Evolutionary conservation across 208 protist species (phyloP).

Genomic region (Strigomonas culicis): DNA sequence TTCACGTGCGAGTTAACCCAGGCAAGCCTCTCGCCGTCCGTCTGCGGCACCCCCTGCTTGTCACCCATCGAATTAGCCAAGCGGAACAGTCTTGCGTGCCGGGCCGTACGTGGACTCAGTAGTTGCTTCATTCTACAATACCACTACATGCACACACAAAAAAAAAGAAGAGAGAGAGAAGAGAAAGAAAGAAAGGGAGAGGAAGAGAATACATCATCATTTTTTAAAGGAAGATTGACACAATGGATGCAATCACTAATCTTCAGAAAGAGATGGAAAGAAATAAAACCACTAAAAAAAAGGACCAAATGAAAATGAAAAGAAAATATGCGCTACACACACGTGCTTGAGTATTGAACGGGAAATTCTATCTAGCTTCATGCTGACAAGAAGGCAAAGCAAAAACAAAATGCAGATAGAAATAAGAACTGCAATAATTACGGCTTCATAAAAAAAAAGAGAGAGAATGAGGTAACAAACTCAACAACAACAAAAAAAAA

Average conservation of each 20-base stretch:
- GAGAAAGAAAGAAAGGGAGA: constrained; percentile 12
- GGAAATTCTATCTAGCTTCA: too few species aligned
- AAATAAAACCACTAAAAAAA: not conserved
- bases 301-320: not conserved
- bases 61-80: constrained; percentile 34
- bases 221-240: not conserved
- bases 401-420: too few species aligned
- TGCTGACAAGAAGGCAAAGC: not conserved
- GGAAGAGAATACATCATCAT: not conserved
- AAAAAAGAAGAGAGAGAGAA: constrained; percentile 8
- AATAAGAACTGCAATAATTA: not conserved
- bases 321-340: not conserved
- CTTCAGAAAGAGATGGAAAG: not conserved
- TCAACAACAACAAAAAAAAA: constrained; percentile 1
- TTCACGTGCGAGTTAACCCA: constrained; percentile 86
- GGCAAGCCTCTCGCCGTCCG: constrained; percentile 65
- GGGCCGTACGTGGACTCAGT: constrained; percentile 82
- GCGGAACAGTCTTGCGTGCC: constrained; percentile 85
- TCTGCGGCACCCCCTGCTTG: constrained; percentile 36
- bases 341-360: too few species aligned
- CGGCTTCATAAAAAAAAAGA: constrained; percentile 2
- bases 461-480: constrained; percentile 1
- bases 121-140: constrained; percentile 65
- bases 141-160: not conserved
- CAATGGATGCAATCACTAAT: not conserved